Conservation (phyloP, 352 stramenopile genomes). For the Phytophthora colocasiae region DNA sequence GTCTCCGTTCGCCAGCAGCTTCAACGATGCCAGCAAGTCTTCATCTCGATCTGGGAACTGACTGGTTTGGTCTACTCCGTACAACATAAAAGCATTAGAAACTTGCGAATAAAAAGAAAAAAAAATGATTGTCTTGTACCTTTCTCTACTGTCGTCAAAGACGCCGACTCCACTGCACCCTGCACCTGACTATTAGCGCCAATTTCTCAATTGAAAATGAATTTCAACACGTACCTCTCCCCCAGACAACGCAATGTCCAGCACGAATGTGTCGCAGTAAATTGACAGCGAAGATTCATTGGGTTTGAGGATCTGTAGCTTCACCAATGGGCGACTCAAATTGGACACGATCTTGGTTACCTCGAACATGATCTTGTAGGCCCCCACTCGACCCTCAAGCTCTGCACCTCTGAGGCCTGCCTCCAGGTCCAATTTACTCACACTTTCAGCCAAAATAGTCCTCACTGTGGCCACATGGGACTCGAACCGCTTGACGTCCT, state of each 20-base stretch:
- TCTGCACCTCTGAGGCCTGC: constrained; percentile 83
- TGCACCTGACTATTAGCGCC: constrained; percentile 5
- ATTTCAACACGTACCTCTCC: constrained; percentile 72
- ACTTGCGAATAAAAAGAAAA: not conserved
- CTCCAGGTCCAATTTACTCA: constrained; percentile 87
- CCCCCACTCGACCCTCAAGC: constrained; percentile 83
- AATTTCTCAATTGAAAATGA: constrained; percentile 7
- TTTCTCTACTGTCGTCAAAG: constrained; percentile 87
- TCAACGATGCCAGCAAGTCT: constrained; percentile 72
- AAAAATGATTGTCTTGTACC: constrained; percentile 9
- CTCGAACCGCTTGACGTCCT: constrained; percentile 85
- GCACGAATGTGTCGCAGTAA: constrained; percentile 90
- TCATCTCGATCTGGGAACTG: constrained; percentile 88
- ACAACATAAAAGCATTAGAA: not conserved
- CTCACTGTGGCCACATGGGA: constrained; percentile 74
- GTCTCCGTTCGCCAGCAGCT: constrained; percentile 73
- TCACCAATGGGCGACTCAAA: constrained; percentile 84
- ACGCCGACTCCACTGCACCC: constrained; percentile 79
- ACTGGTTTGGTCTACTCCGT: constrained; percentile 69
- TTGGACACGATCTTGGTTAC: constrained; percentile 89
- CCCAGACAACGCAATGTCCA: constrained; percentile 82
- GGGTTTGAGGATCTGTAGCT: constrained; percentile 89
- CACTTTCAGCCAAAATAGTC: constrained; percentile 77
- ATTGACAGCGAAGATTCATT: constrained; percentile 87
- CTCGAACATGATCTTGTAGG: constrained; percentile 92